Percentiles rank a stretch among this genome's conserved stretches.
phyloP scores from a whole-genome alignment of 2,329 filamentous ascomycete genomes.

The Polytolypa hystricis region DNA sequence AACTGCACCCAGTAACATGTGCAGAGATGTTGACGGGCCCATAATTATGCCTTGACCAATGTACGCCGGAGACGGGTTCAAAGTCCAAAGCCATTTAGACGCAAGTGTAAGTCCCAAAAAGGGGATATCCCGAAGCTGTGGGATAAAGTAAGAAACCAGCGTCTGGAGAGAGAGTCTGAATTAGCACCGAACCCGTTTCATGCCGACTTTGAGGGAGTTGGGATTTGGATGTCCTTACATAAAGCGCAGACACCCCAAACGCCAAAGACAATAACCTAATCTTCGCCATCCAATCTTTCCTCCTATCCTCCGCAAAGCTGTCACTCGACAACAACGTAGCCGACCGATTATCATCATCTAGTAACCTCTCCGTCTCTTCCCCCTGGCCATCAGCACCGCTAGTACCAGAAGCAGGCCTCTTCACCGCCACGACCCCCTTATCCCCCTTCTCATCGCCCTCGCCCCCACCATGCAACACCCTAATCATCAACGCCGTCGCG shows the following conservation, averaged over 20 bases:
- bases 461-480: constrained; percentile 63
- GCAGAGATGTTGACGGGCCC: constrained; percentile 86
- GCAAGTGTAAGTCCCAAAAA: constrained; percentile 69
- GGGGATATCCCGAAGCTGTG: constrained; percentile 72
- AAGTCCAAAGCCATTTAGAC: constrained; percentile 78
- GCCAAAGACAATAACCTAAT: constrained; percentile 49
- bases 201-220: background rate
- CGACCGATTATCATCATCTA: constrained; percentile 24
- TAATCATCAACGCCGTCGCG: constrained; percentile 86
- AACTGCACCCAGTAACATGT: constrained; percentile 86
- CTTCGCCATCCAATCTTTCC: constrained; percentile 50
- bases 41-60: constrained; percentile 97
- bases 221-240: too few relatives aligned
- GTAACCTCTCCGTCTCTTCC: constrained; percentile 21
- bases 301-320: constrained; percentile 26
- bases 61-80: constrained; percentile 96
- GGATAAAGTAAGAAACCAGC: constrained; percentile 79
- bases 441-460: constrained; percentile 33
- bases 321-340: constrained; percentile 39
- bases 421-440: constrained; percentile 8
- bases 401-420: constrained; percentile 9
- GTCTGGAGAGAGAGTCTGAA: constrained; percentile 52
- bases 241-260: constrained; percentile 48
- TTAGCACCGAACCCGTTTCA: background rate
- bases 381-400: constrained; percentile 8